phyloP scores from a whole-genome alignment of 139 green algal species.

The Chlamydomonas applanata region DNA sequence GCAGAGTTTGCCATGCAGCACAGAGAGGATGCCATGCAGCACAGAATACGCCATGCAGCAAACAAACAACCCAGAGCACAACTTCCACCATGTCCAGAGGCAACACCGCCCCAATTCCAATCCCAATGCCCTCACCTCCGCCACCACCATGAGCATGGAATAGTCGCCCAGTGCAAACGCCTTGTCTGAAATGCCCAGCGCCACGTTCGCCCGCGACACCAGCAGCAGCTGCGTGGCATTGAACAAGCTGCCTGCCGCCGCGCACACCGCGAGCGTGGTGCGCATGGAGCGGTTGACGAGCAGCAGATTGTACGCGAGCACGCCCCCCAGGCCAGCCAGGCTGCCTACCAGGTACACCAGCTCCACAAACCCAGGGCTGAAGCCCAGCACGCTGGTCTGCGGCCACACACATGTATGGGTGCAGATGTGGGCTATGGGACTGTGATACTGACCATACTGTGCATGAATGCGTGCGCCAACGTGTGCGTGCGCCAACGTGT shows the following conservation, averaged over 20 bases:
- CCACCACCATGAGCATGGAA: slow-evolving; percentile 61
- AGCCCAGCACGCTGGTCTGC: slow-evolving; percentile 10
- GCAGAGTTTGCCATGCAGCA: too few species aligned
- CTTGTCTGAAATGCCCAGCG: slow-evolving; percentile 60
- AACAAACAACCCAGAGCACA: too few species aligned
- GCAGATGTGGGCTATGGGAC: too few species aligned
- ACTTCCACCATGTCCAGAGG: too few species aligned
- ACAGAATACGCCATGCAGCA: too few species aligned
- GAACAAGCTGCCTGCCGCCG: slow-evolving; percentile 57
- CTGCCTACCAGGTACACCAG: slow-evolving; percentile 64
- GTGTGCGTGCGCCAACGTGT: too few species aligned
- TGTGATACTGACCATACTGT: too few species aligned
- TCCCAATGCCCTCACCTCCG: slow-evolving; percentile 17
- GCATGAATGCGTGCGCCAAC: too few species aligned
- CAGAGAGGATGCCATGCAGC: too few species aligned
- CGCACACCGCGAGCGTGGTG: slow-evolving; percentile 42
- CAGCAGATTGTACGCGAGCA: slow-evolving; percentile 9
- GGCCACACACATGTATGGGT: too few species aligned
- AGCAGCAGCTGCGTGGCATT: slow-evolving; percentile 62
- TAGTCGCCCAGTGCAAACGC: slow-evolving; percentile 79
- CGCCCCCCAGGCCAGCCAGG: slow-evolving; percentile 52
- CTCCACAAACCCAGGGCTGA: slow-evolving; percentile 63
- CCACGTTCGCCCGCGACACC: slow-evolving; percentile 33
- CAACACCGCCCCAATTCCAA: too few species aligned
- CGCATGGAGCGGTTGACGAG: slow-evolving; percentile 10